phyloP scores from a whole-genome alignment of 257 asterid species.

The Capsicum chinense region DNA sequence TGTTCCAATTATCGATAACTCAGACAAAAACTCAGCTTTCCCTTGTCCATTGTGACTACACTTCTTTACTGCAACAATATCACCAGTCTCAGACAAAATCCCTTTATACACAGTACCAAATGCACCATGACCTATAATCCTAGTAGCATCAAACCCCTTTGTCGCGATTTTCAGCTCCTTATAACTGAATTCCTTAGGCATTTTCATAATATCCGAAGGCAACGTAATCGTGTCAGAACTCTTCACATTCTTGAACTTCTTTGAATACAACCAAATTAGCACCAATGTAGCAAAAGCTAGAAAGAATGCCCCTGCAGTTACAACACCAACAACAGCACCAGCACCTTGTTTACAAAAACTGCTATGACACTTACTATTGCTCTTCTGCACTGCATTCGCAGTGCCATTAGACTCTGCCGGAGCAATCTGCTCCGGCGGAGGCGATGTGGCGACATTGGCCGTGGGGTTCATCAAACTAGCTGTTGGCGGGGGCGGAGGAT shows the following conservation, averaged over 20 bases:
- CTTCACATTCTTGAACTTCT: conserved; percentile 50
- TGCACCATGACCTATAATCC: conserved; percentile 31
- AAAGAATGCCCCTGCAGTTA: conserved; percentile 74
- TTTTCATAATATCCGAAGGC: conserved; percentile 62
- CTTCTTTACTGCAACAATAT: conserved; percentile 26
- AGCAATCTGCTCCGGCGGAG: conserved; percentile 45
- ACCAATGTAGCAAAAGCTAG: conserved; percentile 54
- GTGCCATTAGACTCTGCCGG: conserved; percentile 34
- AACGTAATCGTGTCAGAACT: conserved; percentile 41
- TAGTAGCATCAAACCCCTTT: conserved; percentile 18
- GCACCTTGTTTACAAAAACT: conserved; percentile 62
- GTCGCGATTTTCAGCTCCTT: conserved; percentile 32
- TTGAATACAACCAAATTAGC: conserved; percentile 57
- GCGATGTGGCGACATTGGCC: conserved; percentile 39
- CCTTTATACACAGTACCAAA: conserved; percentile 34
- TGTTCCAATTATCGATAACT: conserved; percentile 29
- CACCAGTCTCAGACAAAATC: conserved; percentile 25
- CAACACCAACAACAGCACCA: conserved; percentile 79
- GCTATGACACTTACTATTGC: conserved; percentile 49
- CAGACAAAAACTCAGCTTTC: conserved; percentile 32
- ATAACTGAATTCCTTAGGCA: conserved; percentile 30
- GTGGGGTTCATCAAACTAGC: conserved; percentile 58
- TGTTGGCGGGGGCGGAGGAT: conserved; percentile 49
- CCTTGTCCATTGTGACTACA: conserved; percentile 30
- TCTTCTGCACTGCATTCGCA: conserved; percentile 34